Conservation (phyloP, 2,329 filamentous ascomycete species). For the Lecanicillium sp. region DNA sequence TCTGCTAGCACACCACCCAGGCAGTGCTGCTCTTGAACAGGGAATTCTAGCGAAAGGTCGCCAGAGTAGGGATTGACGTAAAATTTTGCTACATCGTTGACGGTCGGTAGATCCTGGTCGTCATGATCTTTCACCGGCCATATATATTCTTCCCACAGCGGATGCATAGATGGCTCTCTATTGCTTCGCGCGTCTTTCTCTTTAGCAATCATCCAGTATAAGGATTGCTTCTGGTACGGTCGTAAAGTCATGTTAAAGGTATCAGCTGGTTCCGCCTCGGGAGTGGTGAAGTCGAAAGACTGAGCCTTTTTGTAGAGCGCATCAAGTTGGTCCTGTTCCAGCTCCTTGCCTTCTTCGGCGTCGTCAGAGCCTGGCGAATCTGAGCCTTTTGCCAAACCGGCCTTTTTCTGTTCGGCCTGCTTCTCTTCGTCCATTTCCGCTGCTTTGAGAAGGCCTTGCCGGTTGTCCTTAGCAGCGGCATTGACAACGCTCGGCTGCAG, state of each 20-base stretch:
- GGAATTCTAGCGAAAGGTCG: slow-evolving; percentile 86
- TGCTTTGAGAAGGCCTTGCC: slow-evolving; percentile 79
- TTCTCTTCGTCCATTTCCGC: slow-evolving; percentile 82
- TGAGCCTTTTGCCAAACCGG: slow-evolving; percentile 24
- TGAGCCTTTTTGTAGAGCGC: slow-evolving; percentile 92
- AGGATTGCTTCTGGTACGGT: slow-evolving; percentile 90
- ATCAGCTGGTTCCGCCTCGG: slow-evolving; percentile 73
- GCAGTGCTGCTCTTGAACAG: slow-evolving; percentile 89
- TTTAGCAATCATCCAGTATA: slow-evolving; percentile 95
- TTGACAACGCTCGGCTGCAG: slow-evolving; percentile 71
- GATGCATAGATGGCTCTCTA: slow-evolving; percentile 82
- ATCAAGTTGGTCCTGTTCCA: slow-evolving; percentile 94
- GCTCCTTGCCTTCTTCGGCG: slow-evolving; percentile 77
- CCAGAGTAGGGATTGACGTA: slow-evolving; percentile 98
- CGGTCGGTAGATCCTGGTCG: slow-evolving; percentile 62
- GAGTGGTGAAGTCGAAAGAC: slow-evolving; percentile 90
- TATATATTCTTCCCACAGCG: slow-evolving; percentile 90
- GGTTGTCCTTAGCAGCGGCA: slow-evolving; percentile 69
- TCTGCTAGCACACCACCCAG: slow-evolving; percentile 90
- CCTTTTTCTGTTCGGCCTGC: slow-evolving; percentile 45
- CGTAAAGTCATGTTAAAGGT: slow-evolving; percentile 79
- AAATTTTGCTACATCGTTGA: slow-evolving; percentile 66
- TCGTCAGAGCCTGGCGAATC: slow-evolving; percentile 56
- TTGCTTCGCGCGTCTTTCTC: slow-evolving; percentile 72
- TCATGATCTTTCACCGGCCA: slow-evolving; percentile 89